Evolutionary conservation across 345 rosid species (phyloP).

Genomic region (Ceriops zippeliana): DNA sequence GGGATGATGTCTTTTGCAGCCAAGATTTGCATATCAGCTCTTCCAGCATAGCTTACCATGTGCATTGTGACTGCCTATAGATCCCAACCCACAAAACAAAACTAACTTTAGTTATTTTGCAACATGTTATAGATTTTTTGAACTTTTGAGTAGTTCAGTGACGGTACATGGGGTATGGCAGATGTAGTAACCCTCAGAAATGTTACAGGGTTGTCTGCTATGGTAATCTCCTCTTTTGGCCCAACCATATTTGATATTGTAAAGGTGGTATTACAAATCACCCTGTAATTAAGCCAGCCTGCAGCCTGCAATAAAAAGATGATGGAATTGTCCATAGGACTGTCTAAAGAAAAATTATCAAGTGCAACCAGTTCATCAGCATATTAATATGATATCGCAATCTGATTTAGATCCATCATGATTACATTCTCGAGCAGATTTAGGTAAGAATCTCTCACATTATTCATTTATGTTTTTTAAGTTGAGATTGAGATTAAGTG

Average conservation of each 20-base stretch:
- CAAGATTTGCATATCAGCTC: conserved; percentile 55
- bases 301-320: conserved; percentile 32
- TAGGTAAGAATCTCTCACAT: too few relatives aligned
- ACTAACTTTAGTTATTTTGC: background rate
- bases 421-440: too few relatives aligned
- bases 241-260: conserved; percentile 56
- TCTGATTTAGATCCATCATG: too few relatives aligned
- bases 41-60: conserved; percentile 64
- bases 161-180: conserved; percentile 45
- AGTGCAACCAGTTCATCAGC: too few relatives aligned
- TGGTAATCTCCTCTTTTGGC: conserved; percentile 44
- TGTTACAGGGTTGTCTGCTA: conserved; percentile 41
- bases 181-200: conserved; percentile 38
- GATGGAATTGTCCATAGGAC: too few relatives aligned
- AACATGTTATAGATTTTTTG: background rate
- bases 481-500: background rate
- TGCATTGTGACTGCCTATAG: conserved; percentile 57
- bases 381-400: too few relatives aligned
- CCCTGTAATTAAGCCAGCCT: conserved; percentile 40
- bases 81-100: background rate
- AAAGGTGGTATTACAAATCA: conserved; percentile 49
- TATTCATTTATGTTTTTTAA: background rate
- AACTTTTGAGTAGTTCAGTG: background rate
- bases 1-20: conserved; percentile 65
- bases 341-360: too few relatives aligned